These are phyloP conservation scores for Apophysomyces trapeziformis DNA, from an alignment of 371 early-diverging fungal genomes.

Conservation along the genomic window DNA sequence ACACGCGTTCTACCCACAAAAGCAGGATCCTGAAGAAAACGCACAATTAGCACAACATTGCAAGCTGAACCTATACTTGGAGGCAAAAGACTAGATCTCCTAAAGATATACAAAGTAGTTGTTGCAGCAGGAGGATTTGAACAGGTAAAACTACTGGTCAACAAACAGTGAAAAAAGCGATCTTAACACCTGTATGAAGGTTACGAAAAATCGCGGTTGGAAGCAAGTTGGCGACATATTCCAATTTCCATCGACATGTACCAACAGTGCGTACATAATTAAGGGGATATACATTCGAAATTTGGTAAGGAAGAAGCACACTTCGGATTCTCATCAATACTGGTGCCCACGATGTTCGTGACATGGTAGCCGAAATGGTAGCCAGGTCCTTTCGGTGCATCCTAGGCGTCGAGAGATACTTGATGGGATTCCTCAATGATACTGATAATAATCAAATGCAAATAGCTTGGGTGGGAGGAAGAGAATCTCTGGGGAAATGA, in stretches of 20 bases:
- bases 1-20: neutral
- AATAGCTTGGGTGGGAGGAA: slow-evolving; percentile 40
- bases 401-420: too few species aligned
- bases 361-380: too few species aligned
- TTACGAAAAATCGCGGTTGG: slow-evolving; percentile 78
- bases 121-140: slow-evolving; percentile 74
- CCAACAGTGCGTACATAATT: slow-evolving; percentile 79
- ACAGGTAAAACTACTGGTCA: slow-evolving; percentile 44
- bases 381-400: too few species aligned
- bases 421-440: too few species aligned
- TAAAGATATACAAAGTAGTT: slow-evolving; percentile 69
- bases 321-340: neutral
- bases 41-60: slow-evolving; percentile 54
- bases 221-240: slow-evolving; percentile 70
- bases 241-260: slow-evolving; percentile 80
- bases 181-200: slow-evolving; percentile 36
- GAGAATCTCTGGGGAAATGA: slow-evolving; percentile 37
- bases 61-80: slow-evolving; percentile 78
- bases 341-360: too few species aligned
- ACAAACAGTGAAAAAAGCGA: neutral
- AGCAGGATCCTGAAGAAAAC: neutral
- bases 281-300: slow-evolving; percentile 74
- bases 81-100: slow-evolving; percentile 73
- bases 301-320: slow-evolving; percentile 34
- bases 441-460: neutral